These are phyloP conservation scores for Apophysomyces trapeziformis DNA, from an alignment of 371 early-diverging fungal species.

Conservation along the genomic window DNA sequence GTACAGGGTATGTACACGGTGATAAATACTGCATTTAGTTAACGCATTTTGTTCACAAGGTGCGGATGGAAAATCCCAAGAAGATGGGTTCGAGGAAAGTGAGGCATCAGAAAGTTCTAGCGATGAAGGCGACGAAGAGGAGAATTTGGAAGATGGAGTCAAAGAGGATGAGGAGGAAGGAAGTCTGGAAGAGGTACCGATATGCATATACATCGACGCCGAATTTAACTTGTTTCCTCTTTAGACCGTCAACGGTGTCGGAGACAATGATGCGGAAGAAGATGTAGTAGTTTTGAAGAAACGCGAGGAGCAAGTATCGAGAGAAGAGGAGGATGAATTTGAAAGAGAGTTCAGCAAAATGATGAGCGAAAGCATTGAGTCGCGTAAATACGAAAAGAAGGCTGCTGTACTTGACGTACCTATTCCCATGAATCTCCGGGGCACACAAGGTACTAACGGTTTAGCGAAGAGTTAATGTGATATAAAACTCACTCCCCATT, in stretches of 20 bases:
- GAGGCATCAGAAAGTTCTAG: conserved; percentile 38
- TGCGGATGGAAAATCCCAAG: conserved; percentile 39
- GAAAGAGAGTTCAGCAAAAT: conserved; percentile 79
- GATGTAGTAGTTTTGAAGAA: conserved; percentile 62
- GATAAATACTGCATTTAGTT: not conserved
- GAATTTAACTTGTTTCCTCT: not conserved
- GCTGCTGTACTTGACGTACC: conserved; percentile 78
- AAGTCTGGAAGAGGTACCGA: conserved; percentile 33
- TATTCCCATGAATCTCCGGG: conserved; percentile 74
- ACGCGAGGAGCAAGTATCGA: conserved; percentile 37
- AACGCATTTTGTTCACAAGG: conserved; percentile 16
- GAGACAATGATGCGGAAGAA: conserved; percentile 53
- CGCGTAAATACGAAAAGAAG: conserved; percentile 80
- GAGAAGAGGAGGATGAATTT: conserved; percentile 71
- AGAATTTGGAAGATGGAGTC: conserved; percentile 39
- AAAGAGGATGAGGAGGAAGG: conserved; percentile 25
- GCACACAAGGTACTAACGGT: conserved; percentile 42
- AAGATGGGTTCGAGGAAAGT: conserved; percentile 50
- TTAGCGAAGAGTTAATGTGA: not conserved
- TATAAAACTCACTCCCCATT: not conserved
- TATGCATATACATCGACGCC: conserved; percentile 18
- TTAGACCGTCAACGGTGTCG: conserved; percentile 23
- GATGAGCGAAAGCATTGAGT: conserved; percentile 84
- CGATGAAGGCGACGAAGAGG: conserved; percentile 56
- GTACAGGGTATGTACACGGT: conserved; percentile 35